Evolutionary conservation across 345 rosid species (phyloP), one percentile per base, ranked within the genome.

Genomic region (Hypericum perforatum): DNA sequence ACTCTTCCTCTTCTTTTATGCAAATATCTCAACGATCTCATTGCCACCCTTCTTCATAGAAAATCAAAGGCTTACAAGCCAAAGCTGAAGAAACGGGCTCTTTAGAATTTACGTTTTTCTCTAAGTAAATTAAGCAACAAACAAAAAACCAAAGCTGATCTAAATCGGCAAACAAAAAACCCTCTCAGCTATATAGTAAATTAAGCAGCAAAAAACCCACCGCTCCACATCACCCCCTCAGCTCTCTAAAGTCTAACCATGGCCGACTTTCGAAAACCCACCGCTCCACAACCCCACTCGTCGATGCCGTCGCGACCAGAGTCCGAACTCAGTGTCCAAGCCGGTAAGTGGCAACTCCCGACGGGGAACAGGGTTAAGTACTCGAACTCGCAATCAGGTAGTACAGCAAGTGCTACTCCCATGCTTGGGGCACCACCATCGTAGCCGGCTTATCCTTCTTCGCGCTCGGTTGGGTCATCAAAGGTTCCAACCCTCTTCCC

Each of bases 401-500:
- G 77, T 91, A 82, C 61, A 81, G 89, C 45, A 68, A 49, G 56
- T 82, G 95, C 92, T 82, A 87, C 64, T 76, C 89, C 13, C 92
- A 82, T 49, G 96, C 95, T 6, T 84, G 96, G 98, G 96, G 96
- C 2, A 74, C 95, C 5, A 92, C 90, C 16, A 87, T 91, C 63
- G 76, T 91, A 38, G 96, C 95, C 5, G 95, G 90, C 0, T 60
- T 80, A 5, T 69, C 95, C 5, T 91, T 91, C 70, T 91, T 78
- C 29, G 95, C 92, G 9, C 79, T 91, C 0, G 92, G 96, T 10
- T 91, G 92, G 95, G 40, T 81, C 70, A 72, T 91, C 49, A 91
- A 91, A 53, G 98, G 95, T 49, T 72, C 74, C 15, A 91, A 90
- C 68, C 97, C 98, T 56, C 71, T 91, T 37, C 86, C 96, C 53